phyloP scores from a whole-genome alignment of 805 yeast species.

The Saturnispora gosingensis region DNA sequence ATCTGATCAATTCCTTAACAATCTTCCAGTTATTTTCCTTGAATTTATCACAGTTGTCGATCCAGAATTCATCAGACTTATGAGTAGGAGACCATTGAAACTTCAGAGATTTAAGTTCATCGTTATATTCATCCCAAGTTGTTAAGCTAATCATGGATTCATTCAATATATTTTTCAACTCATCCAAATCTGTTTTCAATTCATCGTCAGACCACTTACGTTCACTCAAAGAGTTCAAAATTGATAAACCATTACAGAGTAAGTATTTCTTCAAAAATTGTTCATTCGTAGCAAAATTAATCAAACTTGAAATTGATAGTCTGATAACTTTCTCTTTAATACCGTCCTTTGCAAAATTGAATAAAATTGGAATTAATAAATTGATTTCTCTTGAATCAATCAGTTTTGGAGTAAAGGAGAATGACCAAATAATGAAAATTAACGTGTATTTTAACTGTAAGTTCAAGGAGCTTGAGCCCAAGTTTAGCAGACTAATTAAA shows the following conservation, averaged over 20 bases:
- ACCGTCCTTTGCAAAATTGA: constrained; percentile 60
- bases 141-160: constrained; percentile 72
- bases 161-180: constrained; percentile 50
- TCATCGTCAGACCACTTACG: constrained; percentile 96
- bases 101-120: constrained; percentile 71
- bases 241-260: constrained; percentile 64
- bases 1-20: constrained; percentile 49
- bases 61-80: constrained; percentile 81
- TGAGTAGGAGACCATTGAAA: constrained; percentile 92
- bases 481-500: not conserved
- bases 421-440: constrained; percentile 73
- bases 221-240: constrained; percentile 60
- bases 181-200: constrained; percentile 59
- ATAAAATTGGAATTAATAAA: constrained; percentile 30
- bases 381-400: constrained; percentile 31
- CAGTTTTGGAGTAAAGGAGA: constrained; percentile 49
- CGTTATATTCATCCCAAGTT: constrained; percentile 83
- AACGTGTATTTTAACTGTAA: constrained; percentile 80
- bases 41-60: constrained; percentile 67
- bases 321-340: constrained; percentile 90
- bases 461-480: constrained; percentile 36
- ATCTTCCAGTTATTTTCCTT: constrained; percentile 69
- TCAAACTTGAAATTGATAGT: constrained; percentile 64
- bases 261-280: constrained; percentile 46
- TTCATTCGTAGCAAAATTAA: constrained; percentile 42